A percentile compares a stretch with the other conserved stretches of the same genome.
phyloP scores from a whole-genome alignment of 106 monocot species.

The Iris macrosiphon region DNA sequence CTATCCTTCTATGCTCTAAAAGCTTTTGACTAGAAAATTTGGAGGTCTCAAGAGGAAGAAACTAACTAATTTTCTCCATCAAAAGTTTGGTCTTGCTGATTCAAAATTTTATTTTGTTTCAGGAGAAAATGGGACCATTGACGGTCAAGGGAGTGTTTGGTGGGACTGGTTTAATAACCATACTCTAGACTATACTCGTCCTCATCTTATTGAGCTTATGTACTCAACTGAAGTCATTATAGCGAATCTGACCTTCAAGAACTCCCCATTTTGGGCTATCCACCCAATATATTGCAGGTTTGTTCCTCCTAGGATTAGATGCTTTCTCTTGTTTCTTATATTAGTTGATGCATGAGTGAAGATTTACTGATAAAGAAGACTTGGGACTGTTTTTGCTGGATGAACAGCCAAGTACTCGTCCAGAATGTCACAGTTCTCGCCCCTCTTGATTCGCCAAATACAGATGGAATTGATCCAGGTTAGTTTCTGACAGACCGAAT shows the following conservation, averaged over 20 bases:
- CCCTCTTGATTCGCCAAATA: conserved; percentile 81
- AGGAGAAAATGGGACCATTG: conserved; percentile 84
- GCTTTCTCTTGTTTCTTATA: conserved; percentile 3
- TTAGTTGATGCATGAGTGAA: not conserved
- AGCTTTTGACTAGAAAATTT: too few species aligned
- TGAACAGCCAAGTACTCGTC: conserved; percentile 73
- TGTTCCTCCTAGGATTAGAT: conserved; percentile 5
- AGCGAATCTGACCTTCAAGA: conserved; percentile 70
- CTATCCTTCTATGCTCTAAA: too few species aligned
- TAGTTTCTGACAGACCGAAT: too few species aligned
- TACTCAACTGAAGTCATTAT: conserved; percentile 65
- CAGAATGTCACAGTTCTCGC: conserved; percentile 76
- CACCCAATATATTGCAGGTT: conserved; percentile 97
- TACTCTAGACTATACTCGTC: conserved; percentile 58
- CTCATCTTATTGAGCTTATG: conserved; percentile 77
- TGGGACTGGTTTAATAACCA: conserved; percentile 61
- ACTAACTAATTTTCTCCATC: too few species aligned
- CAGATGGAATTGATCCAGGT: conserved; percentile 94
- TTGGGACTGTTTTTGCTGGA: conserved; percentile 53
- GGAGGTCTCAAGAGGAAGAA: too few species aligned
- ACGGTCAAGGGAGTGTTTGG: conserved; percentile 81
- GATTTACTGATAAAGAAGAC: conserved; percentile 12
- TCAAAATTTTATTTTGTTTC: not conserved
- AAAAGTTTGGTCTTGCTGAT: too few species aligned
- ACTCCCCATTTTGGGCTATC: conserved; percentile 85